Conservation (phyloP, 441 rosid genomes). For the Dalechampia spathulata region DNA sequence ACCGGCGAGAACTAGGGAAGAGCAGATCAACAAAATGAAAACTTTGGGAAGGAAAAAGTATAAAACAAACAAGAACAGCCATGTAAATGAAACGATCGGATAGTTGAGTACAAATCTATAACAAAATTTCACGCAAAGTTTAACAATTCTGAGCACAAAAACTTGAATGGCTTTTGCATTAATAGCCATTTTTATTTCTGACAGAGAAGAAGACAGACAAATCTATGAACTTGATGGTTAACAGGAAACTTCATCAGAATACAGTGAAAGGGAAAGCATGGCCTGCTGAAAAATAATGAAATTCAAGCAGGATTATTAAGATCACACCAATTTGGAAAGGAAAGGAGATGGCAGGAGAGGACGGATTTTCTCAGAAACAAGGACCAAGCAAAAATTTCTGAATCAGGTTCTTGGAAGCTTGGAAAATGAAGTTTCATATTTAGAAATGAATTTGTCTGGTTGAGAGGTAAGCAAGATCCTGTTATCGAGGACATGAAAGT, state of each 20-base stretch:
- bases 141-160: conserved; percentile 32
- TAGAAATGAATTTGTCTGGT: conserved; percentile 31
- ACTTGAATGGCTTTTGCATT: conserved; percentile 32
- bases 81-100: too few species aligned
- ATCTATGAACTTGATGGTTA: too few species aligned
- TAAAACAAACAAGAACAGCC: too few species aligned
- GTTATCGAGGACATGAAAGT: conserved; percentile 35
- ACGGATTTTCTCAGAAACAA: conserved; percentile 9
- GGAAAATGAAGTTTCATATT: conserved; percentile 21
- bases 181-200: conserved; percentile 34
- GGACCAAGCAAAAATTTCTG: conserved; percentile 6
- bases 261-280: not conserved
- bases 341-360: conserved; percentile 15
- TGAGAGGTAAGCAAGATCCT: conserved; percentile 42
- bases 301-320: too few species aligned
- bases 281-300: not conserved
- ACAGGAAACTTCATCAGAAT: not conserved
- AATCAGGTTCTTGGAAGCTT: not conserved
- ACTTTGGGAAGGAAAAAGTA: too few species aligned
- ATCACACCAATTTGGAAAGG: not conserved
- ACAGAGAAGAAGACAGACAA: too few species aligned
- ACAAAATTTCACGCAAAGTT: conserved; percentile 24
- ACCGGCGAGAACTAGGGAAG: too few species aligned
- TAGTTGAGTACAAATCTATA: conserved; percentile 20
- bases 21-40: too few species aligned